Evolutionary conservation across 2,329 filamentous ascomycete species (phyloP), one percentile per base, ranked within the genome.

Genomic region (Trichoderma polysporum): DNA sequence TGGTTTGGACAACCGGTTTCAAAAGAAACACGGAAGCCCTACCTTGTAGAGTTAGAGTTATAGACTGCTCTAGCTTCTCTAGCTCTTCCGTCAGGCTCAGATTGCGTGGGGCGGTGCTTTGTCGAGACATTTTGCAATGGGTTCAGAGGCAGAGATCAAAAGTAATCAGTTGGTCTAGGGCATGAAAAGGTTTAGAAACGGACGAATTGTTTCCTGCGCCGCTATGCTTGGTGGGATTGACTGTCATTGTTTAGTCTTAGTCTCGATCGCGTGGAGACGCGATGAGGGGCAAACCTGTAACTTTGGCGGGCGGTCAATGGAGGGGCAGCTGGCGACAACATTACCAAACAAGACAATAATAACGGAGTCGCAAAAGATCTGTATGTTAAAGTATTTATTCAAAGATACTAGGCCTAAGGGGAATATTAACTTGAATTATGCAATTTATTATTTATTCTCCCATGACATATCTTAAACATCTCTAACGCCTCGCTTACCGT

Each of bases 31-130:
- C 9, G 7, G 4, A 68, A 52, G 10, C n/a, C 29, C 25, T 71
- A 91, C 92, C 93, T 89, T 98, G 95, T 25, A 99, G 84, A 0
- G 94, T 98, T 47, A 98, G 84, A 0, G 95, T 99, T 73, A 99
- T 98, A 25, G 93, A 96, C 78, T 99, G 95, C 78, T 99, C 95
- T 4, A 99, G 83, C 78, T 91, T 94, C 81, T 99, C 95, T 62
- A 99, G 84, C 83, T 99, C 95, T 77, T 99, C 95, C 0, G 94
- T 97, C 68, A 97, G 84, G 5, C 92, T 92, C 68, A 98, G 82
- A 57, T 81, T 85, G 69, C 87, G 81, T 49, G 83, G 78, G 2
- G 85, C 80, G 29, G 78, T 75, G 50, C 79, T 80, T 22, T 82
- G 78, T 66, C 82, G 81, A 71, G 85, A 82, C 85, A 88, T 87